Conservation (phyloP, 495 filamentous ascomycete genomes). For the Podospora appendiculata region DNA sequence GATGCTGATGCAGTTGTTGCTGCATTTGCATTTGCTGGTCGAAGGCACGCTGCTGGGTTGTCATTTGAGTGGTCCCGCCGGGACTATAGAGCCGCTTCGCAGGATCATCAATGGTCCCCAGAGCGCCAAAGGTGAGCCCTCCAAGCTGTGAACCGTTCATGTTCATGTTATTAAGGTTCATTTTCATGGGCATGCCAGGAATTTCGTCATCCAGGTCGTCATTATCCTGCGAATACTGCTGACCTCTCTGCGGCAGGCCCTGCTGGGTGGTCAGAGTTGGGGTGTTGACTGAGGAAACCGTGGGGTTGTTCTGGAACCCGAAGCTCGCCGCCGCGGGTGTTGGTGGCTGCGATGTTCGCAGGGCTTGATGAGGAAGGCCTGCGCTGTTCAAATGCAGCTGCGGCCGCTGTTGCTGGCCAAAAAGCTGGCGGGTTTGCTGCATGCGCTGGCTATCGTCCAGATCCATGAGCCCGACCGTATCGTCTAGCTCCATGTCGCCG, state of each 20-base stretch:
- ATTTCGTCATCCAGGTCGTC: constrained; percentile 46
- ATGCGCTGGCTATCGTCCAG: constrained; percentile 52
- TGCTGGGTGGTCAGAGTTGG: constrained; percentile 70
- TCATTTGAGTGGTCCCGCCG: constrained; percentile 55
- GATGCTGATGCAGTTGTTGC: constrained; percentile 49
- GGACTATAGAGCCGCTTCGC: constrained; percentile 88
- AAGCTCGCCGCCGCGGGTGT: constrained; percentile 71
- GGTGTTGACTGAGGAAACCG: constrained; percentile 95
- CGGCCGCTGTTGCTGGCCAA: constrained; percentile 67
- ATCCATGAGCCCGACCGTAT: constrained; percentile 58
- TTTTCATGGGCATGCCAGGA: constrained; percentile 52
- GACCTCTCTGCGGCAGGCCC: constrained; percentile 29
- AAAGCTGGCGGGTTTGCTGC: constrained; percentile 51
- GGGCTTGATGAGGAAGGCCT: constrained; percentile 65
- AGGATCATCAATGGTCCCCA: constrained; percentile 81
- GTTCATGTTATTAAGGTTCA: constrained; percentile 46
- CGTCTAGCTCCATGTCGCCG: constrained; percentile 97
- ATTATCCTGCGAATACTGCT: constrained; percentile 45
- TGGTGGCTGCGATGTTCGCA: constrained; percentile 76
- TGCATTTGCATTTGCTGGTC: constrained; percentile 28
- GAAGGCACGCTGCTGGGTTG: constrained; percentile 43
- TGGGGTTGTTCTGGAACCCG: constrained; percentile 85
- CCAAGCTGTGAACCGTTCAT: constrained; percentile 39
- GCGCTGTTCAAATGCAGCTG: constrained; percentile 64
- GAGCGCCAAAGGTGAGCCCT: constrained; percentile 19